Evolutionary conservation across 495 filamentous ascomycete species (phyloP).

Genomic region (Neurospora sp.): DNA sequence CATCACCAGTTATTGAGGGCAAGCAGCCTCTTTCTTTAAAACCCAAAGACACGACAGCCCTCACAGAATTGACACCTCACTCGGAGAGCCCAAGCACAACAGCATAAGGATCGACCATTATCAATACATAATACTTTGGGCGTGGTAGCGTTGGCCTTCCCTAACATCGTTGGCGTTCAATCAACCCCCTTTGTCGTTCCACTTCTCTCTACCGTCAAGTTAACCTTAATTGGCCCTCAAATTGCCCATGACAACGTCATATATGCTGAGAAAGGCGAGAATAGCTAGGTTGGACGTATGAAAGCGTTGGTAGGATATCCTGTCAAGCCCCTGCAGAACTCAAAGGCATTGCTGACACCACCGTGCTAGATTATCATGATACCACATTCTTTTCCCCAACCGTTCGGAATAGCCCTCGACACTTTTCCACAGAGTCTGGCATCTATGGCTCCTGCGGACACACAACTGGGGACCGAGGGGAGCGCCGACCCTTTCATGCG

Average conservation of each 20-base stretch:
- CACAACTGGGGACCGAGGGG: constrained; percentile 2
- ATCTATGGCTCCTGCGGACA: not conserved
- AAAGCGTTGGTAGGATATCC: not conserved
- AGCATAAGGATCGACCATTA: not conserved
- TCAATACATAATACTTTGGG: not conserved
- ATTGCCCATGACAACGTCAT: not conserved
- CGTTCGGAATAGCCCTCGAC: not conserved
- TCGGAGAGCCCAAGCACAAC: not conserved
- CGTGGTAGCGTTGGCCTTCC: not conserved
- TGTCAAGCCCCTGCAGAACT: not conserved
- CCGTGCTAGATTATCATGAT: not conserved
- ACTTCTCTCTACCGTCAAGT: not conserved
- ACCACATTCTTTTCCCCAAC: not conserved
- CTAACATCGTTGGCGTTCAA: not conserved
- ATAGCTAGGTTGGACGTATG: not conserved
- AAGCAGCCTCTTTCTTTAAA: constrained; percentile 3
- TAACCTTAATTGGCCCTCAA: not conserved
- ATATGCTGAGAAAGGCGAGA: not conserved
- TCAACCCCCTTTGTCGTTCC: not conserved
- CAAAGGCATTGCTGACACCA: not conserved
- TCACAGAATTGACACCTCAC: constrained; percentile 1
- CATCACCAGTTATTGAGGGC: constrained; percentile 13
- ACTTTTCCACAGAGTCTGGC: not conserved
- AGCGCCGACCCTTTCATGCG: not conserved
- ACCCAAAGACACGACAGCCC: not conserved